phyloP scores from a whole-genome alignment of 1,284 basidiomycete genomes.

The Moesziomyces parantarcticus region DNA sequence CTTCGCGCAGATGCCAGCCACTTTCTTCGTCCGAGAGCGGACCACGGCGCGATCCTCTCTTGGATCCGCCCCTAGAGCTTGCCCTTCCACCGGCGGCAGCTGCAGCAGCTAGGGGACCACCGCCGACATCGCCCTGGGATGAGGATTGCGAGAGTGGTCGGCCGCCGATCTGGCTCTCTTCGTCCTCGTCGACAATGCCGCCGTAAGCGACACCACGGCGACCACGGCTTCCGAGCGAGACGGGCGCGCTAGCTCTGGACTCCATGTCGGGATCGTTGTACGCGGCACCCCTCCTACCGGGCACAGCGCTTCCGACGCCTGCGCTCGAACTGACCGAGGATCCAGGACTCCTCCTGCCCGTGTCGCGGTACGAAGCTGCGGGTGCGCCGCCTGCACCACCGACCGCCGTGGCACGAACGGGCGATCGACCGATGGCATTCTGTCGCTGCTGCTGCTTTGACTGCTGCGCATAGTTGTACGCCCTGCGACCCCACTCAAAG shows the following conservation, averaged over 20 bases:
- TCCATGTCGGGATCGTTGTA: slow-evolving; percentile 57
- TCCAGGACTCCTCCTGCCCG: slow-evolving; percentile 15
- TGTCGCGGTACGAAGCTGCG: slow-evolving; percentile 14
- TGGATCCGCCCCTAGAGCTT: slow-evolving; percentile 18
- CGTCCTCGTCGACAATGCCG: slow-evolving; percentile 44
- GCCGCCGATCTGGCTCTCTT: slow-evolving; percentile 35
- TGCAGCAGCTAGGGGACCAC: slow-evolving; percentile 32
- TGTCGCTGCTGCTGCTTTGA: slow-evolving; percentile 19
- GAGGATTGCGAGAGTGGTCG: slow-evolving; percentile 11
- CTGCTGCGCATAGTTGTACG: slow-evolving; percentile 60
- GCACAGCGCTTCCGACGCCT: not conserved
- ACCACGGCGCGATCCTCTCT: slow-evolving; percentile 19
- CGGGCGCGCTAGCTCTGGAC: slow-evolving; percentile 32
- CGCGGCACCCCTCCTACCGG: slow-evolving; percentile 49
- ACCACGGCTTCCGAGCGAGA: slow-evolving; percentile 51
- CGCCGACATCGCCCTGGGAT: slow-evolving; percentile 11
- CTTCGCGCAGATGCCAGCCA: slow-evolving; percentile 51
- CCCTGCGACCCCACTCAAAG: slow-evolving; percentile 65
- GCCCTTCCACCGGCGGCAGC: slow-evolving; percentile 29
- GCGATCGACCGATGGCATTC: slow-evolving; percentile 17
- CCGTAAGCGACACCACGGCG: slow-evolving; percentile 52
- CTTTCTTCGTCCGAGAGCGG: slow-evolving; percentile 42
- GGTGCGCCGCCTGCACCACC: slow-evolving; percentile 17
- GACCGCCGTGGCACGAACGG: slow-evolving; percentile 9
- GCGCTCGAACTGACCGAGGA: slow-evolving; percentile 13